Conservation (phyloP, 148 eudicot species). For the Vaccinium corymbosum region DNA sequence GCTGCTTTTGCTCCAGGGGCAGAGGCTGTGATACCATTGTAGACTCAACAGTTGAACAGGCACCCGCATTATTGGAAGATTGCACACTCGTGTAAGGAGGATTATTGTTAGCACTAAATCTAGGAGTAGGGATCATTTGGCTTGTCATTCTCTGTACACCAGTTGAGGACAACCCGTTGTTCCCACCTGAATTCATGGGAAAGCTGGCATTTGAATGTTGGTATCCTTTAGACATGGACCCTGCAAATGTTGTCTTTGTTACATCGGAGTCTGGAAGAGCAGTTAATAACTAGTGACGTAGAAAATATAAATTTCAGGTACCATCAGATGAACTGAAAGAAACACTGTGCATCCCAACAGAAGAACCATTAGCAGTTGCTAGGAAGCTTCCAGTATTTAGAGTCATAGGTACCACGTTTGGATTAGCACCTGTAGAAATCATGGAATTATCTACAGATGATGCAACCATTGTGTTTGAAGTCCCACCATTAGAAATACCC, state of each 20-base stretch:
- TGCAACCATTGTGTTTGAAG: constrained; percentile 48
- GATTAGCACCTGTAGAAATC: constrained; percentile 35
- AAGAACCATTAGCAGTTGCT: constrained; percentile 42
- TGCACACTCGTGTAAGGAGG: constrained; percentile 43
- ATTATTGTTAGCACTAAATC: constrained; percentile 51
- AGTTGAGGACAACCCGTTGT: constrained; percentile 43
- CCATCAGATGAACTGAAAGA: constrained; percentile 52
- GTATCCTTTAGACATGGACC: constrained; percentile 57
- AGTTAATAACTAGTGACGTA: neutral
- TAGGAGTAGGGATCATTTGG: constrained; percentile 99
- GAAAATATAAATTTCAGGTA: constrained; percentile 18
- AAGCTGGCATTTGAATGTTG: constrained; percentile 59
- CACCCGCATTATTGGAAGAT: constrained; percentile 42
- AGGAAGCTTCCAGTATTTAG: constrained; percentile 47
- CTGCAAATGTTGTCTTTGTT: constrained; percentile 36
- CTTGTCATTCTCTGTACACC: constrained; percentile 60
- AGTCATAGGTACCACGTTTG: constrained; percentile 32
- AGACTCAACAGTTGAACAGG: constrained; percentile 53
- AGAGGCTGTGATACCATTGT: constrained; percentile 50
- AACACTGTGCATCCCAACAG: constrained; percentile 42
- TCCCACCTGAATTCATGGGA: constrained; percentile 45
- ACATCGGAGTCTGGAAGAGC: constrained; percentile 3
- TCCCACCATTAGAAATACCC: constrained; percentile 63
- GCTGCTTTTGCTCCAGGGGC: constrained; percentile 56
- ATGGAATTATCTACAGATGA: constrained; percentile 51